Percentiles rank a stretch among this genome's conserved stretches.
These are phyloP conservation scores for Kwoniella heveanensis DNA, from an alignment of 768 basidiomycete genomes.

Conservation along the genomic window DNA sequence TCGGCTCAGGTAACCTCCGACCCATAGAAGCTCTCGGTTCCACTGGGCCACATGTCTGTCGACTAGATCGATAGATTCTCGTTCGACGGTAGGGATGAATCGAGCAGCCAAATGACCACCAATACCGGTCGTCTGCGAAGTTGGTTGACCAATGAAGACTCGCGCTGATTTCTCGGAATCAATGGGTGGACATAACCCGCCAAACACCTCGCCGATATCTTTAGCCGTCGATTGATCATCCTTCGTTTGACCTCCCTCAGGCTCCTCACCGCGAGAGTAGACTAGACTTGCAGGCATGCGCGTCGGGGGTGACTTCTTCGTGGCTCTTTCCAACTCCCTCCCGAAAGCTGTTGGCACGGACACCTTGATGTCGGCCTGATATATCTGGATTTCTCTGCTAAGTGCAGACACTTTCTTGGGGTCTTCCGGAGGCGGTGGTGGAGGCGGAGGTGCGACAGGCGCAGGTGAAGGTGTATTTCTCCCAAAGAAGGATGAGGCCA, in stretches of 20 bases:
- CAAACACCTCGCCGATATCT: slow-evolving; percentile 77
- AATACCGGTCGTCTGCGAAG: slow-evolving; percentile 85
- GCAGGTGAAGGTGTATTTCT: slow-evolving; percentile 28
- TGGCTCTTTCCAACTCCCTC: slow-evolving; percentile 77
- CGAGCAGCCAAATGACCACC: slow-evolving; percentile 72
- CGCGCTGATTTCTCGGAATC: slow-evolving; percentile 67
- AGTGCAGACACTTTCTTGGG: slow-evolving; percentile 48
- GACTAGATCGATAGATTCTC: slow-evolving; percentile 89
- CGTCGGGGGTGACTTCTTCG: slow-evolving; percentile 88
- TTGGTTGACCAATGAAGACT: slow-evolving; percentile 91
- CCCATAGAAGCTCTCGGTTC: slow-evolving; percentile 84
- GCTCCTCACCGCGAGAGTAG: slow-evolving; percentile 60
- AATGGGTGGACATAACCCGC: slow-evolving; percentile 81
- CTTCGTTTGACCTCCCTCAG: slow-evolving; percentile 59
- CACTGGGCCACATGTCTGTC: slow-evolving; percentile 66
- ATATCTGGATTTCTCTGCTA: slow-evolving; percentile 45
- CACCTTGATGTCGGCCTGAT: slow-evolving; percentile 55
- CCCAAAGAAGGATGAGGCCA: slow-evolving; percentile 50
- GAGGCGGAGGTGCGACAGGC: slow-evolving; percentile 36
- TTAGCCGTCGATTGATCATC: slow-evolving; percentile 74
- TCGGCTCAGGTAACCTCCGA: slow-evolving; percentile 80
- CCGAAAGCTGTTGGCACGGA: slow-evolving; percentile 52
- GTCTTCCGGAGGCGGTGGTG: slow-evolving; percentile 48
- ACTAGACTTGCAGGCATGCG: slow-evolving; percentile 78
- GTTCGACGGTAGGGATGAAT: slow-evolving; percentile 94